Percentiles rank a stretch among this genome's conserved stretches.
Conservation (phyloP, 306 rosid species). For the Malus sylvestris region DNA sequence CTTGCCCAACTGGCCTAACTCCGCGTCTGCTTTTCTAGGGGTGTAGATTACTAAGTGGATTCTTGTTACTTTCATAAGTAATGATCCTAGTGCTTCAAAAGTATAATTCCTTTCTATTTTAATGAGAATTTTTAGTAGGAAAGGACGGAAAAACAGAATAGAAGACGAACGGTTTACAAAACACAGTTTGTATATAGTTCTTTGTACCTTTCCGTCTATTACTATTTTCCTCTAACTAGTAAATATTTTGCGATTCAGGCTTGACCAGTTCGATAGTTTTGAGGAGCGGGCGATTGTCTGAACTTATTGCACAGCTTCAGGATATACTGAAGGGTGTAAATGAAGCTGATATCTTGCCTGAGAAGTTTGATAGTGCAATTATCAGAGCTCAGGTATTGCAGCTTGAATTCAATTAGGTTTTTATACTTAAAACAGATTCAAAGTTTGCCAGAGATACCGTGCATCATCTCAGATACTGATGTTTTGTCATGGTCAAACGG, state of each 20-base stretch:
- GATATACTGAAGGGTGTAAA: conserved; percentile 52
- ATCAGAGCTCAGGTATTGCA: conserved; percentile 57
- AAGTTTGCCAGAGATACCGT: neutral
- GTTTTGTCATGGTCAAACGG: neutral
- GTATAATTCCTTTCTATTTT: neutral
- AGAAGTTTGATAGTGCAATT: conserved; percentile 37
- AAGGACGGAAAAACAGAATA: neutral
- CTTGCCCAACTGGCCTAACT: no score
- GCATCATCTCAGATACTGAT: neutral
- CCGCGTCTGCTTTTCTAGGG: no score
- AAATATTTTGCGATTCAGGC: conserved; percentile 30
- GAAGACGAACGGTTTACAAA: neutral
- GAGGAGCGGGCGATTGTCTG: conserved; percentile 56
- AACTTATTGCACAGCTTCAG: conserved; percentile 60
- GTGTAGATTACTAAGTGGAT: neutral
- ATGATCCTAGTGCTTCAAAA: neutral
- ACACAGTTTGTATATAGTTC: neutral
- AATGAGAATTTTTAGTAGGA: neutral
- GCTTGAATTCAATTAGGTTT: neutral
- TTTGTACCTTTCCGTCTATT: neutral
- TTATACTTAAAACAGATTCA: neutral
- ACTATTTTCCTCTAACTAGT: neutral
- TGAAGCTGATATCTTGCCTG: conserved; percentile 44
- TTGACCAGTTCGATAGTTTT: conserved; percentile 68
- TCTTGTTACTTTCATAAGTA: neutral